Evolutionary conservation across 257 asterid species (phyloP).

Genomic region (Coffea canephora): DNA sequence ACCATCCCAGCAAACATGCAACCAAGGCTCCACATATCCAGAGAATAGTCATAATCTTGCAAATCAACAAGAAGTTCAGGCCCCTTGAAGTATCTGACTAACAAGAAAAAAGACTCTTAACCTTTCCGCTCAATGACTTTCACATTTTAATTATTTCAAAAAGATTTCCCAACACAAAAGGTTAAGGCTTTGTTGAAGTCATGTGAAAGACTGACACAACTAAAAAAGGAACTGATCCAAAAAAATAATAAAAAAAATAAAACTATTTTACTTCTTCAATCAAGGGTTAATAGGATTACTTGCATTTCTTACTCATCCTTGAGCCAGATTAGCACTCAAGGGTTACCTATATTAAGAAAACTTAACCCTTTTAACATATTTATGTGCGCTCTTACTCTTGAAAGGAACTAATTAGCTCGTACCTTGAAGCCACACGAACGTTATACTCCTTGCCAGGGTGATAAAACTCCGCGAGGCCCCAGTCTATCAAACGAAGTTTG

Average conservation of each 20-base stretch:
- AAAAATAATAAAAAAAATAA: too few relatives aligned
- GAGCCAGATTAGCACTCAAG: not conserved
- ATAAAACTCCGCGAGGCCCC: conserved; percentile 58
- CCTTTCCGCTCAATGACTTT: not conserved
- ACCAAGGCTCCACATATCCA: conserved; percentile 89
- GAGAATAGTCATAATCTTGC: conserved; percentile 79
- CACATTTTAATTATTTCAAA: not conserved
- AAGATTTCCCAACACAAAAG: not conserved
- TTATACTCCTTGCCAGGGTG: conserved; percentile 48
- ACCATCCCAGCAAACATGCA: conserved; percentile 99
- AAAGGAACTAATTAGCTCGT: not conserved
- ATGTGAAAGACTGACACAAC: not conserved
- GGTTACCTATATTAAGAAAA: not conserved
- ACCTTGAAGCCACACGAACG: conserved; percentile 56
- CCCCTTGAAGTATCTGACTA: conserved; percentile 48
- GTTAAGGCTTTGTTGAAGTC: not conserved
- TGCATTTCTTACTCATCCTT: not conserved
- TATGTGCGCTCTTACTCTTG: not conserved
- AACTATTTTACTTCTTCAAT: not conserved
- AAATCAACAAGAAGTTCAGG: conserved; percentile 74
- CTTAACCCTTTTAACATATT: not conserved
- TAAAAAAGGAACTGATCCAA: not conserved
- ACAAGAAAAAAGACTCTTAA: conserved; percentile 20
- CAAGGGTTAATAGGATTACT: not conserved
- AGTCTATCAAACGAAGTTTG: conserved; percentile 47